A percentile compares a stretch with the other conserved stretches of the same genome.
Conservation (phyloP, 345 rosid species). For the Passiflora organensis region DNA sequence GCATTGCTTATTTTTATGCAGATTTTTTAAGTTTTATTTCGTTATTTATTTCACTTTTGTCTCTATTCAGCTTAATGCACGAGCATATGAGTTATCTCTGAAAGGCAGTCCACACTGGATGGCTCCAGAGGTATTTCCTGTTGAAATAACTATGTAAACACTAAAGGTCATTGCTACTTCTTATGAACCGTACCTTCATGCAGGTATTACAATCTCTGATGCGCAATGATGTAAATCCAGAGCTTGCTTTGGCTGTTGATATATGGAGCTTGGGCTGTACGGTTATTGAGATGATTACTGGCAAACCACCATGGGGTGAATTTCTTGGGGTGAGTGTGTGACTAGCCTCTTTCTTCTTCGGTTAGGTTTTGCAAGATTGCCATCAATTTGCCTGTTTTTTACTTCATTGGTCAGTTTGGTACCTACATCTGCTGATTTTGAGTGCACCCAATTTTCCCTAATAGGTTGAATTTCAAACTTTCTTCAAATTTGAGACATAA, state of each 20-base stretch:
- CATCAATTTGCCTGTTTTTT: too few species aligned
- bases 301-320: constrained; percentile 72
- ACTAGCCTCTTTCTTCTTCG: neutral
- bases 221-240: constrained; percentile 35
- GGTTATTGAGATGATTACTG: constrained; percentile 57
- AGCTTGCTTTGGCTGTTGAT: constrained; percentile 68
- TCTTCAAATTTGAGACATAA: too few species aligned
- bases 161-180: neutral
- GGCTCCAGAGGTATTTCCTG: constrained; percentile 70
- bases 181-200: constrained; percentile 9
- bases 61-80: constrained; percentile 45
- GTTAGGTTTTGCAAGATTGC: neutral
- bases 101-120: constrained; percentile 81
- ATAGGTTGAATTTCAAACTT: too few species aligned
- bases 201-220: constrained; percentile 54
- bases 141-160: neutral
- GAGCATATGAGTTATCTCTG: constrained; percentile 47
- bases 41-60: neutral
- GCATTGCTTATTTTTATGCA: neutral
- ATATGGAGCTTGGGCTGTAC: constrained; percentile 81
- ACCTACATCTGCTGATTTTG: too few species aligned
- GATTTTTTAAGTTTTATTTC: neutral
- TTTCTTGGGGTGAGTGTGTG: constrained; percentile 54
- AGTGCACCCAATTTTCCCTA: too few species aligned
- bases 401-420: too few species aligned